These are phyloP conservation scores for Curvularia lunata DNA, from an alignment of 2,329 filamentous ascomycete genomes.

Conservation along the genomic window DNA sequence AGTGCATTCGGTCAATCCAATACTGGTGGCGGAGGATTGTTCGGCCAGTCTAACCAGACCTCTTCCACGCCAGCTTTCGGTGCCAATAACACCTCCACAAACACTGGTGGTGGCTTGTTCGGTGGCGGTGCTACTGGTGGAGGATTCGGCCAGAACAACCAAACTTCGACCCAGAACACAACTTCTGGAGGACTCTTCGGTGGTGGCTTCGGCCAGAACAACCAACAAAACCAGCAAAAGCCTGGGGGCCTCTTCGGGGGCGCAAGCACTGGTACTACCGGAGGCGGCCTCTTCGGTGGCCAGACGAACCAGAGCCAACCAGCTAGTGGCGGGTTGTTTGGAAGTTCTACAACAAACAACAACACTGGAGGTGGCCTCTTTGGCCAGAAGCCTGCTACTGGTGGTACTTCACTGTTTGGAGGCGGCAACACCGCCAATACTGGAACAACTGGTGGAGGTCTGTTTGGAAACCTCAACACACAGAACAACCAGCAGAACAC, in stretches of 20 bases:
- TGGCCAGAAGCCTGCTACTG: conserved; percentile 42
- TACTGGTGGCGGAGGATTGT: conserved; percentile 44
- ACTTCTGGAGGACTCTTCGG: conserved; percentile 52
- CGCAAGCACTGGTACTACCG: conserved; percentile 40
- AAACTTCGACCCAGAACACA: conserved; percentile 31
- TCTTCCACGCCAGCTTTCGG: conserved; percentile 39
- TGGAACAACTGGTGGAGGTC: conserved; percentile 34
- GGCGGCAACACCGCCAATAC: conserved; percentile 26
- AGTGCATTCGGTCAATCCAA: conserved; percentile 36
- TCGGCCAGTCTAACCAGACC: conserved; percentile 40
- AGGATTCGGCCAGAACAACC: conserved; percentile 44
- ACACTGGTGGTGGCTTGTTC: conserved; percentile 39
- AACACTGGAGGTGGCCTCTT: conserved; percentile 50
- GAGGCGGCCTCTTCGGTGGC: conserved; percentile 60
- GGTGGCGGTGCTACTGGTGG: conserved; percentile 34
- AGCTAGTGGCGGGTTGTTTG: conserved; percentile 52
- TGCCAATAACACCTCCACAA: conserved; percentile 32
- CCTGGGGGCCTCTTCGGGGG: conserved; percentile 48
- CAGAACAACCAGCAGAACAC: conserved; percentile 44
- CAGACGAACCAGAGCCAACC: conserved; percentile 31
- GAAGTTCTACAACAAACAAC: conserved; percentile 55
- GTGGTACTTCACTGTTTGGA: conserved; percentile 40
- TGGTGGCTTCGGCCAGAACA: conserved; percentile 48
- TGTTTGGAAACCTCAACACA: conserved; percentile 44
- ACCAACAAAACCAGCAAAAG: conserved; percentile 48